Percentiles rank a stretch among this genome's conserved stretches.
Evolutionary conservation across 179 eudicot species (phyloP).

Genomic region (Drosera spatulata): DNA sequence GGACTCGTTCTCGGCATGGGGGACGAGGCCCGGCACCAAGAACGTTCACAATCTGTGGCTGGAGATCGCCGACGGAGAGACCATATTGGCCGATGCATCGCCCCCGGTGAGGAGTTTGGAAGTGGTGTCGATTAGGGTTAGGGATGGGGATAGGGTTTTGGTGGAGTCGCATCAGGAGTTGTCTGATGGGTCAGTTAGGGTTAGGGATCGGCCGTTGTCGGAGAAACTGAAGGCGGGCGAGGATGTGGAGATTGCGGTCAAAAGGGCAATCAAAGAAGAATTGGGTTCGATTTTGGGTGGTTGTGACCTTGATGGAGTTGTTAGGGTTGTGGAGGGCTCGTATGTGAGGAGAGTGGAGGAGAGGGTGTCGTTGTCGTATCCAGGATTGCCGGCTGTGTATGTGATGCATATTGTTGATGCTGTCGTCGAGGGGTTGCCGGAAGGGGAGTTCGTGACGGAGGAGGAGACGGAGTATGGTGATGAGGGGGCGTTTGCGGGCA

Average conservation of each 20-base stretch:
- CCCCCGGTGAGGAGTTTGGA: constrained; percentile 76
- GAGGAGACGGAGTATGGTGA: constrained; percentile 61
- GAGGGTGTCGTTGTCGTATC: constrained; percentile 71
- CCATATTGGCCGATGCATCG: constrained; percentile 36
- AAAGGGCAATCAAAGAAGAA: constrained; percentile 73
- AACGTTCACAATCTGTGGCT: constrained; percentile 87
- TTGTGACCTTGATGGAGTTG: constrained; percentile 15
- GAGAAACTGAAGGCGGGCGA: constrained; percentile 86
- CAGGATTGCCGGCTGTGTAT: constrained; percentile 89
- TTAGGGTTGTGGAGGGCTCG: constrained; percentile 40
- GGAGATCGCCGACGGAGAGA: constrained; percentile 80
- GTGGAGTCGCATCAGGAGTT: constrained; percentile 74
- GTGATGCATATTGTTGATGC: constrained; percentile 81
- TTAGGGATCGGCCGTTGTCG: constrained; percentile 48
- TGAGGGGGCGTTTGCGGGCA: constrained; percentile 17
- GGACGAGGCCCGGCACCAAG: constrained; percentile 79
- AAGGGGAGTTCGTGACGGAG: constrained; percentile 63
- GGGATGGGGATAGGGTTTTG: constrained; percentile 14
- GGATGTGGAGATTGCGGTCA: constrained; percentile 42
- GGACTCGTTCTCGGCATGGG: constrained; percentile 78
- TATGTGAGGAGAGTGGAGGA: constrained; percentile 76
- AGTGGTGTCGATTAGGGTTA: constrained; percentile 42
- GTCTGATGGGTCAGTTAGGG: constrained; percentile 55
- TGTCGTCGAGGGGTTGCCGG: constrained; percentile 73
- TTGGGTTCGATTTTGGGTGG: constrained; percentile 37